Percentiles rank a stretch among this genome's conserved stretches.
These are phyloP conservation scores for Dimocarpus longan DNA, from an alignment of 345 rosid genomes.

Conservation along the genomic window DNA sequence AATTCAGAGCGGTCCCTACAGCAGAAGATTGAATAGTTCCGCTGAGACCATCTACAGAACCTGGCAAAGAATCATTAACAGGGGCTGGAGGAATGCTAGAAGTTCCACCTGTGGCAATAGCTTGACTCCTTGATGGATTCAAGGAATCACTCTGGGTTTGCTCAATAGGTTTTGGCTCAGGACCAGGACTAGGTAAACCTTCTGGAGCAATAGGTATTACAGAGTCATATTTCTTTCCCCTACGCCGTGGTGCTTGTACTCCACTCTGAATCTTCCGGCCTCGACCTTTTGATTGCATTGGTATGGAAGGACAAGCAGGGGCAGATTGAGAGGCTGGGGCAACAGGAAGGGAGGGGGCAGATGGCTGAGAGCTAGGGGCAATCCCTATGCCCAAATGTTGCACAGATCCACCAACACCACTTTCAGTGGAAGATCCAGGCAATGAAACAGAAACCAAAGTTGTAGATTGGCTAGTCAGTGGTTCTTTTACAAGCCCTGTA, in stretches of 20 bases:
- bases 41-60: neutral
- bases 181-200: conserved; percentile 48
- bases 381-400: conserved; percentile 30
- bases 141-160: conserved; percentile 32
- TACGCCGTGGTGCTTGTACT: conserved; percentile 49
- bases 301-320: conserved; percentile 29
- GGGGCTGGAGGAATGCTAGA: neutral
- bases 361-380: conserved; percentile 32
- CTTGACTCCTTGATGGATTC: conserved; percentile 28
- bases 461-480: conserved; percentile 36
- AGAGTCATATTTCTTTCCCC: conserved; percentile 59
- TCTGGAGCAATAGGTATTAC: conserved; percentile 41
- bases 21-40: conserved; percentile 11
- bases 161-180: conserved; percentile 44
- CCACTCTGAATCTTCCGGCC: conserved; percentile 49
- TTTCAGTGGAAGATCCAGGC: conserved; percentile 30
- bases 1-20: conserved; percentile 2
- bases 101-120: conserved; percentile 4
- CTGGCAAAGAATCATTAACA: neutral
- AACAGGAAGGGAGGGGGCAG: conserved; percentile 30
- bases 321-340: conserved; percentile 39
- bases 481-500: conserved; percentile 36
- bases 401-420: conserved; percentile 22
- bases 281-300: conserved; percentile 36
- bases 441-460: conserved; percentile 30